Evolutionary conservation across 2,329 filamentous ascomycete genomes (phyloP).

Genomic region (Fusarium devonianum): DNA sequence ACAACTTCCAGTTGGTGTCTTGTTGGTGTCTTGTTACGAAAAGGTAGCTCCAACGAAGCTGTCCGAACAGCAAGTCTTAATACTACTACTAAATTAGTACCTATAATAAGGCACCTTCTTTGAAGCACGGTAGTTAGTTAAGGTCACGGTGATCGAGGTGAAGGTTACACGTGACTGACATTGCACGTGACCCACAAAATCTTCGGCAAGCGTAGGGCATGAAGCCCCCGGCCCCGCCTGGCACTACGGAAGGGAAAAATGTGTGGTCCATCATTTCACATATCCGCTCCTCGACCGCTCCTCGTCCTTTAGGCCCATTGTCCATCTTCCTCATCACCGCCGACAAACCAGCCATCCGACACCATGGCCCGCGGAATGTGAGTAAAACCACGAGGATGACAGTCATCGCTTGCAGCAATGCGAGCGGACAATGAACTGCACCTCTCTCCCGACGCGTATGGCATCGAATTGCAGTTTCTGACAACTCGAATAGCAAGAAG

Average conservation of each 20-base stretch:
- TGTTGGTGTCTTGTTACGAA: too few species aligned
- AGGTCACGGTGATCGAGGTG: too few species aligned
- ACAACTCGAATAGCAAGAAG: constrained; percentile 77
- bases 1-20: too few species aligned
- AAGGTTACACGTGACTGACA: too few species aligned
- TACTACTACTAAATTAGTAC: too few species aligned
- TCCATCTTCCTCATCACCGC: constrained; percentile 48
- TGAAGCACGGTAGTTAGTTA: too few species aligned
- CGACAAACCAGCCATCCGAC: constrained; percentile 51
- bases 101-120: too few species aligned
- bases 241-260: constrained; percentile 41
- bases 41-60: too few species aligned
- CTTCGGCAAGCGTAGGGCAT: constrained; percentile 44
- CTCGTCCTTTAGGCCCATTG: constrained; percentile 34
- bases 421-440: constrained; percentile 14
- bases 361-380: constrained; percentile 73
- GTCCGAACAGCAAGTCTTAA: too few species aligned
- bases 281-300: constrained; percentile 37
- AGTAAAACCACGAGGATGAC: constrained; percentile 45
- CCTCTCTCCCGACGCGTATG: constrained; percentile 2
- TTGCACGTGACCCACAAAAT: constrained; percentile 20
- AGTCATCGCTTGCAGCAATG: constrained; percentile 5
- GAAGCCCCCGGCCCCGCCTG: constrained; percentile 42
- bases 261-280: constrained; percentile 43
- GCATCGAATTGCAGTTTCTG: constrained; percentile 35